Conservation (phyloP, 2,329 filamentous ascomycete species). For the Karstenula rhodostoma region DNA sequence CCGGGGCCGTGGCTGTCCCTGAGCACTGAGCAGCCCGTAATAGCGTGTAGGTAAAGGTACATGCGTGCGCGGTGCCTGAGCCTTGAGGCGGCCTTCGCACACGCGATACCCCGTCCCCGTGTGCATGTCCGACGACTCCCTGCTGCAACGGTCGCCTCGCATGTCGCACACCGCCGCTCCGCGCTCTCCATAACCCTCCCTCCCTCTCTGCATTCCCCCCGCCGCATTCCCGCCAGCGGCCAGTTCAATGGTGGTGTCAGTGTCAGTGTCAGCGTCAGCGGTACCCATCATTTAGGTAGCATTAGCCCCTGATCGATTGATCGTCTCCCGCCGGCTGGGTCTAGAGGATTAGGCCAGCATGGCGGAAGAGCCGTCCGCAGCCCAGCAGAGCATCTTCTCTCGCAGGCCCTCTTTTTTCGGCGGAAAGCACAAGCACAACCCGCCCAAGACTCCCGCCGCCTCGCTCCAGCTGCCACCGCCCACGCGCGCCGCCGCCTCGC, state of each 20-base stretch:
- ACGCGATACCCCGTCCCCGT: not conserved
- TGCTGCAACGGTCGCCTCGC: not conserved
- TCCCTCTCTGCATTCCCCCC: not conserved
- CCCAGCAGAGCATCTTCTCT: slow-evolving; percentile 36
- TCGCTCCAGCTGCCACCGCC: slow-evolving; percentile 10
- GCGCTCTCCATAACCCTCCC: not conserved
- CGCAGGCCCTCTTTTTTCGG: slow-evolving; percentile 45
- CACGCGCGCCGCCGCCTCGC: slow-evolving; percentile 20
- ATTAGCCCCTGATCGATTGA: slow-evolving; percentile 32
- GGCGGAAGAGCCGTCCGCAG: slow-evolving; percentile 6
- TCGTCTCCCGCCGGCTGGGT: slow-evolving; percentile 21
- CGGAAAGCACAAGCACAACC: slow-evolving; percentile 24
- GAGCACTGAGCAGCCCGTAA: not conserved
- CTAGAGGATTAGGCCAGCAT: slow-evolving; percentile 15
- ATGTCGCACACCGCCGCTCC: not conserved
- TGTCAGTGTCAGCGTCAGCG: not conserved
- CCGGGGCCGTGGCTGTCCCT: not conserved
- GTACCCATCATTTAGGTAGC: not conserved
- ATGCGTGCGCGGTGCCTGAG: not conserved
- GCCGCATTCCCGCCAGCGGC: not conserved
- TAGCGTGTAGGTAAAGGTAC: not conserved
- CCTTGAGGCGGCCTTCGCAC: not conserved
- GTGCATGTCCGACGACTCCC: slow-evolving; percentile 9
- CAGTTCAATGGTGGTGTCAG: not conserved
- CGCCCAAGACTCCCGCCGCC: slow-evolving; percentile 22